Base-by-base conservation (phyloP, 352 stramenopile genomes). In the Phytophthora macrochlamydospora region DNA sequence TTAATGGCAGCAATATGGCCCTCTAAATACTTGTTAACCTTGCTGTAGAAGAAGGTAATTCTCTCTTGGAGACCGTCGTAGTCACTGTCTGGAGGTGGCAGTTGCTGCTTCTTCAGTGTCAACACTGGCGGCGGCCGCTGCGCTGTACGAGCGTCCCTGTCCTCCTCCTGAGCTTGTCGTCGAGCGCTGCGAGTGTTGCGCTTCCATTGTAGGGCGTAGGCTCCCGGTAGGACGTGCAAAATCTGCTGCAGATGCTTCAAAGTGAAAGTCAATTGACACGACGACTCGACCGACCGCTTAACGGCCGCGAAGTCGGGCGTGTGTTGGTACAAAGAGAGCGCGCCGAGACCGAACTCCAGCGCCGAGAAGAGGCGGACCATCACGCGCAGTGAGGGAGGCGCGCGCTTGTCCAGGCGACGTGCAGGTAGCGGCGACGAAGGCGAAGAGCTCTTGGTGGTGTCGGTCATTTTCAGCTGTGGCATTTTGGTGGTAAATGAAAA, bases 321-420 rank as follows among this genome's bases (percentile, higher is more conserved):
- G 60, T 80, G 84, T 45, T 94, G 83, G 61, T 93, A 93, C 37
- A 94, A 62, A 57, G 73, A 81, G 29, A 93, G 67, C 7, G 87
- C 79, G 52, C 75, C 87, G 30, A 94, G 73, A 0, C 79, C 75
- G 45, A 94, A 93, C 66, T 93, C 84, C 29, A 93, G 56, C 18
- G 87, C 81, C 24, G 76, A 83, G 56, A 92, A 91, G 31, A 93
- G 68, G 55, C 79, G 74, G 50, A 75, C 69, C 6, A 93, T 69
- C 28, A 76, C 31, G 30, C 70, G 71, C 7, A 92, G 71, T 51
- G 73, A 55, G 61, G 69, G 57, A 8, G 87, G 81, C 14, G 75
- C 70, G 40, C 66, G 73, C 56, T 65, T 52, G 53, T 90, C 71
- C 4, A 90, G 66, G 3, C 42, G 60, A 29, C 63, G 51, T 53